These are phyloP conservation scores for Linnemannia elongata DNA, from an alignment of 192 early-diverging fungal species.

Conservation along the genomic window DNA sequence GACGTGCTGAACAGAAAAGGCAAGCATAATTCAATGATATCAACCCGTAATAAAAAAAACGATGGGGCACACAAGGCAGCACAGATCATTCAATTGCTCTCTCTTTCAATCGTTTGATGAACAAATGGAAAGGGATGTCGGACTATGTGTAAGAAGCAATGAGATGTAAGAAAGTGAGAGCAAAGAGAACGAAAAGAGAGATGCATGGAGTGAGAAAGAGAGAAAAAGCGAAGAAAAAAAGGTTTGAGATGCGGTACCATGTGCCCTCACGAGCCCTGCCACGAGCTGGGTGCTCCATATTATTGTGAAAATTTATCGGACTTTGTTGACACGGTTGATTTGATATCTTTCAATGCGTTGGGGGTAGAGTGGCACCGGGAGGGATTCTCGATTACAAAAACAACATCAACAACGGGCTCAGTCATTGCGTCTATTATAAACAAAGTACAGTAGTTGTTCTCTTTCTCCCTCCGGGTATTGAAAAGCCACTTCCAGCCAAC, in stretches of 20 bases:
- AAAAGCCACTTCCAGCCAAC: background rate
- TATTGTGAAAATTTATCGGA: background rate
- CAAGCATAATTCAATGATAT: too few species aligned
- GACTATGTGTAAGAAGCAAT: background rate
- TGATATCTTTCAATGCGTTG: background rate
- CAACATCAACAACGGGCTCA: background rate
- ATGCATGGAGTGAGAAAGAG: background rate
- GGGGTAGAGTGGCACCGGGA: background rate
- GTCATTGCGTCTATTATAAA: background rate
- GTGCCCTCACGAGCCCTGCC: constrained; percentile 6
- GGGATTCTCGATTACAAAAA: constrained; percentile 7
- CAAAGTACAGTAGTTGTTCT: background rate
- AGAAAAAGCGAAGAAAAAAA: background rate
- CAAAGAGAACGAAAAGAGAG: background rate
- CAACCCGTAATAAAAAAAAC: background rate
- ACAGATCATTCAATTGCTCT: background rate
- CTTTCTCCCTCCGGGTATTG: background rate
- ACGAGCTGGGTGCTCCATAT: background rate
- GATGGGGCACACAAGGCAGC: background rate
- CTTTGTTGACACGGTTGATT: background rate
- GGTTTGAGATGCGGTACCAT: background rate
- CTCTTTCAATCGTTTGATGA: background rate
- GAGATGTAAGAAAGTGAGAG: background rate
- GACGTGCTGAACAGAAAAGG: constrained; percentile 2
- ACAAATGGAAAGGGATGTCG: background rate